Base-by-base conservation (phyloP, 176 grass and related monocot species). In the Avena sativa region DNA sequence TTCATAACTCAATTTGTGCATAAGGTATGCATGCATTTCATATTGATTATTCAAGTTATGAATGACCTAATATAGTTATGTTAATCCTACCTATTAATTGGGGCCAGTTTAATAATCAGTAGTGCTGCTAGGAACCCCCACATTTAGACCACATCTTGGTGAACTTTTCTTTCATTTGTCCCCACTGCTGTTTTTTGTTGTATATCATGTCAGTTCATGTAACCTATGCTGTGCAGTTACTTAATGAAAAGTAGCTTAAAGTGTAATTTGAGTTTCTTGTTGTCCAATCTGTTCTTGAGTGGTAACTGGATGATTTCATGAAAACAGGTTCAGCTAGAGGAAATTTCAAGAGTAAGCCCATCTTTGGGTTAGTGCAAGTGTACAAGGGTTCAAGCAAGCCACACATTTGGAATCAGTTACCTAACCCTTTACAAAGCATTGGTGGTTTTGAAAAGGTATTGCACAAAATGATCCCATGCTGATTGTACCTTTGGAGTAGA, bases 11-110 rank as follows among this genome's bases (percentile, higher is more conserved):
- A 55, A 65, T 83, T 8, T 1, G 16, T 76, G 23, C 52, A 65
- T 79, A 47, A 83, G 64, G 65, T 90, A 79, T 74, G 56, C 65
- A 55, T 81, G 48, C 63, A 17, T 65, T 83, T 82, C 4, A 77
- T 62, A 25, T 21, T 86, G 43, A 77, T 78, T 46, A 53, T 71
- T 90, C 30, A 44, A 56, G 61, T 82, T 71, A 69, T 90, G n/a
- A 43, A 83, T 78, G 66, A 47, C 9, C 46, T 72, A 28, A 72
- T 59, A 57, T 81, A 61, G 12, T 77, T 63, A 8, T 47, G 23
- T 55, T 71, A 46, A 56, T 82, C 10, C 50, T 79, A 15, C 56
- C 64, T 63, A 30, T 84, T 89, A 70, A 20, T 69, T 85, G 8
- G 17, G 47, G 16, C 17, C 44, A 67, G 12, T 56, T 36, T 57